phyloP scores from a whole-genome alignment of 108 stramenopile genomes.

The Nitzschia sp. region DNA sequence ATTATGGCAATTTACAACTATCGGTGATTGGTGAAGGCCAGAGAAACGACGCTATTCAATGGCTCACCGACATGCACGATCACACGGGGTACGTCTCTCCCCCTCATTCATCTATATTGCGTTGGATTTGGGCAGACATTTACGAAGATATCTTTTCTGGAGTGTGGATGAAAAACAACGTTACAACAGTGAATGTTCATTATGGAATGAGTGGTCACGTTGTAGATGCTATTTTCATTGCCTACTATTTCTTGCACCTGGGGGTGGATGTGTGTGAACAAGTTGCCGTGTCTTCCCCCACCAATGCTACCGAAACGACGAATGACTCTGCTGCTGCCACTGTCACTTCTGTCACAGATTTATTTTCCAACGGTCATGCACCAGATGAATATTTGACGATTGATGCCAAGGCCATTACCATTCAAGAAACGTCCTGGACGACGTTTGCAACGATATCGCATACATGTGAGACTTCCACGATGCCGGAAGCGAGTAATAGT shows the following conservation, averaged over 20 bases:
- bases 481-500: too few relatives aligned
- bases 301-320: too few relatives aligned
- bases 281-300: background rate
- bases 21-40: conserved; percentile 44
- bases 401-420: too few relatives aligned
- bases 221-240: conserved; percentile 16
- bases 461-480: background rate
- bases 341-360: too few relatives aligned
- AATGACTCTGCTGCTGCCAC: too few relatives aligned
- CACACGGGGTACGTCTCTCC: conserved; percentile 49
- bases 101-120: conserved; percentile 41
- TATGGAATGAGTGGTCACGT: conserved; percentile 40
- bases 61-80: conserved; percentile 46
- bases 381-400: too few relatives aligned
- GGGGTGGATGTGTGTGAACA: conserved; percentile 29
- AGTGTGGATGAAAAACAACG: conserved; percentile 40
- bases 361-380: too few relatives aligned
- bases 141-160: conserved; percentile 51
- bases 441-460: background rate
- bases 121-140: conserved; percentile 49
- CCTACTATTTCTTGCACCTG: conserved; percentile 21
- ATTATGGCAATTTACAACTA: conserved; percentile 67
- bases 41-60: conserved; percentile 38
- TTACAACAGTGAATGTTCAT: conserved; percentile 25
- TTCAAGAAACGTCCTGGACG: background rate